These are phyloP conservation scores for Pezicula carpinea DNA, from an alignment of 2,329 filamentous ascomycete genomes.

Conservation along the genomic window DNA sequence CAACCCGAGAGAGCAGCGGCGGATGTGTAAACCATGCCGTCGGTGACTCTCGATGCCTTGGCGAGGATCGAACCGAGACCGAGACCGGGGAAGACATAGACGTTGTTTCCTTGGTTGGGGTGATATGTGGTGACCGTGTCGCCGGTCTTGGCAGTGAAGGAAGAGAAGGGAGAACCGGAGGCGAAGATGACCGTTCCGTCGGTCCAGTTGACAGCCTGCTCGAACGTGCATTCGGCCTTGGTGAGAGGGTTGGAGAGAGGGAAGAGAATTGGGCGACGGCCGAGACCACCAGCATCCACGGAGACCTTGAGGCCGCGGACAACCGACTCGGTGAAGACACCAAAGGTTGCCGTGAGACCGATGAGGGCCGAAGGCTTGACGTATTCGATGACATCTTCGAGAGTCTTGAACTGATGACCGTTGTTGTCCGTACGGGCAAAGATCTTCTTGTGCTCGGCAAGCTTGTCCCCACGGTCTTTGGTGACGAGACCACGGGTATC, in stretches of 20 bases:
- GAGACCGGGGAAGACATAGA: conserved; percentile 95
- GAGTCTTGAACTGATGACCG: conserved; percentile 67
- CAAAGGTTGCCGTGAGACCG: conserved; percentile 89
- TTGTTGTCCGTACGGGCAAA: conserved; percentile 62
- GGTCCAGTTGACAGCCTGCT: conserved; percentile 86
- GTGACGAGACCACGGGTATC: conserved; percentile 97
- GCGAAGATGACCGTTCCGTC: conserved; percentile 91
- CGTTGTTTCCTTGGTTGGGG: conserved; percentile 79
- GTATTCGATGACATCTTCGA: conserved; percentile 89
- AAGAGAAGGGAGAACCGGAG: conserved; percentile 86
- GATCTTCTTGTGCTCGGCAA: conserved; percentile 84
- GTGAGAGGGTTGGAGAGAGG: conserved; percentile 92
- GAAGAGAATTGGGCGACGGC: conserved; percentile 86
- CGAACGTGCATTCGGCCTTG: conserved; percentile 97
- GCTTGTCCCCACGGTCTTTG: conserved; percentile 83
- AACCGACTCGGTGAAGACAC: conserved; percentile 86
- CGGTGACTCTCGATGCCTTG: conserved; percentile 81
- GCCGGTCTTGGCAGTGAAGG: conserved; percentile 59
- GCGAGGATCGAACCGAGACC: conserved; percentile 89
- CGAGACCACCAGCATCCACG: conserved; percentile 58
- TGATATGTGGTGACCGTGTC: conserved; percentile 63
- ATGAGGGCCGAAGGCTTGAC: conserved; percentile 93
- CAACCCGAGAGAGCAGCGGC: conserved; percentile 75
- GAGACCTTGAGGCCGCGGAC: conserved; percentile 65
- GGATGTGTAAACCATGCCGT: conserved; percentile 95